A percentile compares a stretch with the other conserved stretches of the same genome.
phyloP scores from a whole-genome alignment of 306 rosid species.

The Vigna hirtella region DNA sequence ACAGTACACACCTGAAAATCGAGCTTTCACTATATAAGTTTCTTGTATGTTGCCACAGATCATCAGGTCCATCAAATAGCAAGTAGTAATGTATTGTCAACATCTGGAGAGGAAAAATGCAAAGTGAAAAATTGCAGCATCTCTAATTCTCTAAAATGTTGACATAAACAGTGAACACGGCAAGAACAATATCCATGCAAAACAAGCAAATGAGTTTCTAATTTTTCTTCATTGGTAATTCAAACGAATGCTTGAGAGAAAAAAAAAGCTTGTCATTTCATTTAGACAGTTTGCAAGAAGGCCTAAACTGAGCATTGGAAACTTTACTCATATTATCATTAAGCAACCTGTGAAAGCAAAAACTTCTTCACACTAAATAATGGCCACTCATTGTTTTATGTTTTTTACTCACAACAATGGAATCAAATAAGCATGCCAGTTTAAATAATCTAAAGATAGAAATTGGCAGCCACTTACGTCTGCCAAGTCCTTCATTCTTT shows the following conservation, averaged over 20 bases:
- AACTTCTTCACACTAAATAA: neutral
- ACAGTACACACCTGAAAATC: slow-evolving; percentile 66
- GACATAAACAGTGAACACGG: slow-evolving; percentile 21
- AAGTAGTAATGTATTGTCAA: slow-evolving; percentile 91
- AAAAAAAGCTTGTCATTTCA: slow-evolving; percentile 23
- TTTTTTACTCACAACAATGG: neutral
- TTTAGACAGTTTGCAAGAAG: slow-evolving; percentile 2
- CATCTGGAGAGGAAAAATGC: slow-evolving; percentile 63
- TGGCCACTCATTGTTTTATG: slow-evolving; percentile 1
- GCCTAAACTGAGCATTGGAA: slow-evolving; percentile 3
- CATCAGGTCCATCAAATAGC: slow-evolving; percentile 87
- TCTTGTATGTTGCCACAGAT: slow-evolving; percentile 78
- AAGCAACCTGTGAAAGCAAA: neutral
- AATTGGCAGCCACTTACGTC: slow-evolving; percentile 69
- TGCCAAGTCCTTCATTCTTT: slow-evolving; percentile 94
- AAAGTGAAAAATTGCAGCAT: slow-evolving; percentile 22
- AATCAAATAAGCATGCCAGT: slow-evolving; percentile 13
- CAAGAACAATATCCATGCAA: slow-evolving; percentile 38
- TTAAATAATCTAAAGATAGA: slow-evolving; percentile 6
- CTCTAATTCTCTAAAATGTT: slow-evolving; percentile 4
- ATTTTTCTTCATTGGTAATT: neutral
- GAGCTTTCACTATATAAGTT: slow-evolving; percentile 74
- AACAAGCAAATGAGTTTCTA: slow-evolving; percentile 18
- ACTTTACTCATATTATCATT: slow-evolving; percentile 13
- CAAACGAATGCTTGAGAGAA: neutral